Base-by-base conservation (phyloP, 164 flowering plant genomes). In the Dillenia suffruticosa region DNA sequence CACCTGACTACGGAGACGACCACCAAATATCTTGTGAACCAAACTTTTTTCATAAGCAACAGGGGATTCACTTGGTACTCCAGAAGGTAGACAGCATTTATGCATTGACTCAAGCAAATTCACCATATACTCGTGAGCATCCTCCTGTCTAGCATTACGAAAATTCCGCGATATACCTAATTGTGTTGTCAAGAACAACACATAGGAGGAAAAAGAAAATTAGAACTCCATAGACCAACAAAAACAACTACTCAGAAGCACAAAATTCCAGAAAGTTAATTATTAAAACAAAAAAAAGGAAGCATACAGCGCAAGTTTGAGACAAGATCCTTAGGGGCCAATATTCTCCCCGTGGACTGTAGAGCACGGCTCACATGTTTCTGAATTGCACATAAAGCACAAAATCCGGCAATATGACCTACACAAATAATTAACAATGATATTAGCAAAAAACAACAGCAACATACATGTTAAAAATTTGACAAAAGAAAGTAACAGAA, bases 81-180 rank as follows among this genome's bases (percentile, higher is more conserved):
- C 97, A 50, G 85, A 82, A 44, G 99, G 97, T 57, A 95, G 74
- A 82, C 97, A 95, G 65, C 99, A 95, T 64, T 83, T 92, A 63
- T 95, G 99, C 99, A 95, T 95, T 46, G 97, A 86, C 64, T 95
- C 97, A 57, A 95, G 77, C 73, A 95, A 75, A 77, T 87, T 84
- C 22, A 95, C 92, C 99, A 95, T 92, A 74, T 92, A 92, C 56
- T 95, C 99, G 72, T 95, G 97, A 11, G 99, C 99, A 79, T 95
- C 99, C 76, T 95, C 97, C 70, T 95, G 99, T 63, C 99, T 85
- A 13, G 92, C 76, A 85, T 80, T 85, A 56, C 97, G 77, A 57
- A 95, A 95, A 68, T 70, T 90, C 24, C 96, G 77, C 47, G 97
- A 92, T 81, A 95, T 88, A 74, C 96, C 97, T 94, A 59, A 69